phyloP scores from a whole-genome alignment of 192 early-diverging fungal genomes.

The Coemansia sp. region DNA sequence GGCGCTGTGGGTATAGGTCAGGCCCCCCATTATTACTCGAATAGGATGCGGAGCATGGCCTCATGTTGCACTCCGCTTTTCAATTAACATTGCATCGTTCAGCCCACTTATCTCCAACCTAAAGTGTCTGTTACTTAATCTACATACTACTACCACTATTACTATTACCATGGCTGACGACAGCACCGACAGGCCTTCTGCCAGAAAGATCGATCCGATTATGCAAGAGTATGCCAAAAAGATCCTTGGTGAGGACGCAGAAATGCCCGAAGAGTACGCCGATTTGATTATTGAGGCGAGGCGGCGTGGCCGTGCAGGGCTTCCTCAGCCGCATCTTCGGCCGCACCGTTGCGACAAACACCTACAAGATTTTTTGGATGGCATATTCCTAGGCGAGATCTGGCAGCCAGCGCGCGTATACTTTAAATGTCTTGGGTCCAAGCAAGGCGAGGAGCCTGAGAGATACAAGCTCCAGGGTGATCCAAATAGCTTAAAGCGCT shows the following conservation, averaged over 20 bases:
- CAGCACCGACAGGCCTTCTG: neutral
- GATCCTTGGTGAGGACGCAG: conserved; percentile 44
- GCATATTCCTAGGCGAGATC: conserved; percentile 38
- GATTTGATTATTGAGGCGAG: conserved; percentile 40
- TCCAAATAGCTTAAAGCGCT: conserved; percentile 21
- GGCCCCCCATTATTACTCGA: neutral
- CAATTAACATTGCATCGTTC: no score
- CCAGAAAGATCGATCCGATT: conserved; percentile 27
- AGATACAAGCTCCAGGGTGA: conserved; percentile 40
- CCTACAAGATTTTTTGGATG: conserved; percentile 50
- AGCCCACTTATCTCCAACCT: neutral
- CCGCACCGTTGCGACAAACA: conserved; percentile 53
- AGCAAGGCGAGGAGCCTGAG: conserved; percentile 50
- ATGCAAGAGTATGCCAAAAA: conserved; percentile 42
- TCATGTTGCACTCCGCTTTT: neutral
- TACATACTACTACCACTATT: no score
- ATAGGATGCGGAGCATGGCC: neutral
- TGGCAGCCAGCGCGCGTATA: conserved; percentile 37
- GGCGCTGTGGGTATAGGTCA: conserved; percentile 16
- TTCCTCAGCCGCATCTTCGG: conserved; percentile 45
- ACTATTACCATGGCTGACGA: neutral
- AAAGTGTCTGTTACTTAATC: neutral
- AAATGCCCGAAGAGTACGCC: conserved; percentile 40
- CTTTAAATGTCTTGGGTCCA: conserved; percentile 43
- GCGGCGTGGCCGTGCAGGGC: conserved; percentile 43